phyloP scores from a whole-genome alignment of 768 basidiomycete species.

The Serendipita sp. region DNA sequence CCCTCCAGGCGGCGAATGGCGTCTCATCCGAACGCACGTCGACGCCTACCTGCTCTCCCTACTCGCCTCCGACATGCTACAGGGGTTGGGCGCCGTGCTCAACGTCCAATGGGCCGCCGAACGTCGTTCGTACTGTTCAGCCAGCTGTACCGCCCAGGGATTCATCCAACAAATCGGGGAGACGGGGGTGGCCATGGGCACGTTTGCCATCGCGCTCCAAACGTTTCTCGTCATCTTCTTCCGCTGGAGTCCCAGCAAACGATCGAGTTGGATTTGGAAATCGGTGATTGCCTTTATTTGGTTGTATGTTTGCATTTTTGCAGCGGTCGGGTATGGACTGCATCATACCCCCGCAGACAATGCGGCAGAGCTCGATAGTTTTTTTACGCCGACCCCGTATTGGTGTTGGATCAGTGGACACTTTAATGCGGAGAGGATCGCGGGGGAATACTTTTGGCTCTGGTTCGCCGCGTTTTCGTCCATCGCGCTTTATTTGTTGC shows the following conservation, averaged over 20 bases:
- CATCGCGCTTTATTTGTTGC: constrained; percentile 21
- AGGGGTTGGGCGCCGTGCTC: constrained; percentile 25
- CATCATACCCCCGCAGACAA: background rate
- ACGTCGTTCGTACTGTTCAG: constrained; percentile 28
- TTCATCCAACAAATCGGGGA: constrained; percentile 26
- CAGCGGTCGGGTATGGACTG: constrained; percentile 13
- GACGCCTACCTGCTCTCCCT: constrained; percentile 28
- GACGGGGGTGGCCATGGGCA: constrained; percentile 27
- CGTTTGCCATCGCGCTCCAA: constrained; percentile 26
- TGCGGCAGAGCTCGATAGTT: background rate
- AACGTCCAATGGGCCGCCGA: constrained; percentile 24
- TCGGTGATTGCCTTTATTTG: constrained; percentile 21
- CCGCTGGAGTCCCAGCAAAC: constrained; percentile 19
- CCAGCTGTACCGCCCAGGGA: constrained; percentile 24
- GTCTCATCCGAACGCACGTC: constrained; percentile 23
- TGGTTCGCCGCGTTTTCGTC: constrained; percentile 28
- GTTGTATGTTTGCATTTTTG: constrained; percentile 24
- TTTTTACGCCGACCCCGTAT: constrained; percentile 10
- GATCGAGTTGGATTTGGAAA: constrained; percentile 18
- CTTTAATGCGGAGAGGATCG: constrained; percentile 21
- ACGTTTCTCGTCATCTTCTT: constrained; percentile 26
- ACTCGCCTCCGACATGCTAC: constrained; percentile 23
- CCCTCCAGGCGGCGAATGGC: constrained; percentile 13
- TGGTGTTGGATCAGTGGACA: constrained; percentile 31
- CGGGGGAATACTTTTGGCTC: constrained; percentile 32